Evolutionary conservation across 2,329 filamentous ascomycete species (phyloP), one percentile per base, ranked within the genome.

Genomic region (Acarospora socialis): DNA sequence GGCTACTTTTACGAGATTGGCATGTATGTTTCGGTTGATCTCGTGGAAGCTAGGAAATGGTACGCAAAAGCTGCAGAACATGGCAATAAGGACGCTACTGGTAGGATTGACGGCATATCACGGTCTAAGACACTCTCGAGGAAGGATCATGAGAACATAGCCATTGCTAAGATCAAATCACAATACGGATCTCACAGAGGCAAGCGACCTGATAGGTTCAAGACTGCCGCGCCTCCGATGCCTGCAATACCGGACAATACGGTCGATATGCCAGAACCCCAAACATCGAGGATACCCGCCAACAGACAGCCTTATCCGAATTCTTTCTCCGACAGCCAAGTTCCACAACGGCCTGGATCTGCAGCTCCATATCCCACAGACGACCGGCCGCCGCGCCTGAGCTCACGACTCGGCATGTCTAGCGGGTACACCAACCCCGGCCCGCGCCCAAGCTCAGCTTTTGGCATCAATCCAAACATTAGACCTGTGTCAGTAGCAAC

Each of bases 1-100:
- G 87, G 87, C 7, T 98, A 98, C 56, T 98, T 95, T 59, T 74
- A 90, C 52, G 90, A 98, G 54, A 92, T 98, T 45, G 90, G 90
- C 44, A 92, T 98, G 51, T 77, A 84, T 49, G 80, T 92, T 15
- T 70, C 73, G n/a, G 79, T 82, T 42, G 81, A 87, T 50, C 59
- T 94, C 24, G 69, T 73, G 30, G 81, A 90, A 52, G 87, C 90
- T 1, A 68, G 79, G 40, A 73, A 67, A 41, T 98, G 90, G 90
- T 98, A 98, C 52, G 73, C 80, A 43, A 76, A 83, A 48, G 87
- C 90, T 5, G 80, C 84, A 18, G 77, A 81, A 19, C 82, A 87
- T 48, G 90, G 87, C 21, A 98, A 95, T 56, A 80, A 81, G 46
- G 90, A 98, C 55, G 90, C 90, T 8, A 61, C 73, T 29, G 70